Evolutionary conservation across 805 yeast species (phyloP).

Genomic region (Pichia eremophila): DNA sequence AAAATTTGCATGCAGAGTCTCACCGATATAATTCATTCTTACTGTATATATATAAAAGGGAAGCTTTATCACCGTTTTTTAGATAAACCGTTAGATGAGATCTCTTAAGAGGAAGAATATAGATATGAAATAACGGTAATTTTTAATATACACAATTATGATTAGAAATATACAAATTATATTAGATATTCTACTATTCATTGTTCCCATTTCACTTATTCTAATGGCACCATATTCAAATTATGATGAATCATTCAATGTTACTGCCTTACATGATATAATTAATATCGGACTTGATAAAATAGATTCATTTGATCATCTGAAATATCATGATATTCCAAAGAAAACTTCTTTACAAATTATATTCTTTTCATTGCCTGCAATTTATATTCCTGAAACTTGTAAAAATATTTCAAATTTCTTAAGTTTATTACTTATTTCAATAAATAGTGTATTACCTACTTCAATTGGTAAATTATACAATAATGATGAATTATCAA

Average conservation of each 20-base stretch:
- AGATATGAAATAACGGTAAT: too few species aligned
- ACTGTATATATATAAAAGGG: too few species aligned
- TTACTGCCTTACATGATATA: slow-evolving; percentile 84
- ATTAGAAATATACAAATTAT: neutral
- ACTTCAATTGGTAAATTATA: neutral
- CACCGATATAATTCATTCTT: too few species aligned
- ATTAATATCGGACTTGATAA: slow-evolving; percentile 49
- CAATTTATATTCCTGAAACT: slow-evolving; percentile 16
- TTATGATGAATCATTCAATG: slow-evolving; percentile 88
- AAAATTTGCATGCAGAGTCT: too few species aligned
- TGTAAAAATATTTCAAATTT: slow-evolving; percentile 2
- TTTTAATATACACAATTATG: too few species aligned
- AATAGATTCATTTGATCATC: slow-evolving; percentile 55
- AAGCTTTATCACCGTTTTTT: too few species aligned
- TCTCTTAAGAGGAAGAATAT: too few species aligned
- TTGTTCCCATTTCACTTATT: slow-evolving; percentile 40
- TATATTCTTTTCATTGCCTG: slow-evolving; percentile 37
- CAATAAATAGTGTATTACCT: neutral
- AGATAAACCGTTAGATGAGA: too few species aligned
- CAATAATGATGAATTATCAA: neutral
- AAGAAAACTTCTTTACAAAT: slow-evolving; percentile 81
- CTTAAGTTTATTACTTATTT: neutral
- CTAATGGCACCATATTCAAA: slow-evolving; percentile 69
- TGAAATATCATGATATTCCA: slow-evolving; percentile 77
- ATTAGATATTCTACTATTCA: slow-evolving; percentile 29